Evolutionary conservation across 2,329 filamentous ascomycete genomes (phyloP), one percentile per base, ranked within the genome.

Genomic region (Raffaelea arxii): DNA sequence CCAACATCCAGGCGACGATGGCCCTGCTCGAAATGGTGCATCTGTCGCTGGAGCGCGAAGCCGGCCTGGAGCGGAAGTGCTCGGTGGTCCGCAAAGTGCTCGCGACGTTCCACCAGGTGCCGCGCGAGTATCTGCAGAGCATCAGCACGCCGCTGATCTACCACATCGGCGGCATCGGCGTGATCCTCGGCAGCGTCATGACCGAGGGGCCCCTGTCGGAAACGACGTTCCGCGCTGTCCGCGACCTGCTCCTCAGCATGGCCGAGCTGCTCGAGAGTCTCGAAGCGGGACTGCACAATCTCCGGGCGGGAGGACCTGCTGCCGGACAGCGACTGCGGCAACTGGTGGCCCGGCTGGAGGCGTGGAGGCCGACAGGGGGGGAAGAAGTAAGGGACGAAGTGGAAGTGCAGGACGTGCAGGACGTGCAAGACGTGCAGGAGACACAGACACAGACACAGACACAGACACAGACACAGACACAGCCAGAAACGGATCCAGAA

Each of bases 1-100:
- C 62, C 43, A 65, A 64, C 35, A 64, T 65, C 30, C 56, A 58
- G 25, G 62, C 58, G 23, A 63, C 59, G 9, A 54, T 64, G 21
- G 58, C 61, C 38, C 55, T 64, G 37, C 51, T 62, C 14, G 57
- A 60, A 11, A 63, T 63, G 51, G 57, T 61, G 4, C 51, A 53
- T 39, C 55, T 61, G 35, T 56, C 58, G 21, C 50, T 54, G 9
- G 56, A 58, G 24, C 52, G 49, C 2, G 56, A 56, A 16, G 55
- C 50, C 23, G 56, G 55, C 43, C 51, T 61, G 12, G 56, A 59
- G 24, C 55, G 57, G 47, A 56, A 57, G 41, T 63, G 61, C 51
- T 49, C 55, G 14, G 56, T 63, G 10, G 60, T 58, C 7, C 49
- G 54, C 25, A 54, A 62, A 16, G 59, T 63, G 4, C 49, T 62